phyloP scores from a whole-genome alignment of 2,329 filamentous ascomycete species.

The Grosmannia serpens region DNA sequence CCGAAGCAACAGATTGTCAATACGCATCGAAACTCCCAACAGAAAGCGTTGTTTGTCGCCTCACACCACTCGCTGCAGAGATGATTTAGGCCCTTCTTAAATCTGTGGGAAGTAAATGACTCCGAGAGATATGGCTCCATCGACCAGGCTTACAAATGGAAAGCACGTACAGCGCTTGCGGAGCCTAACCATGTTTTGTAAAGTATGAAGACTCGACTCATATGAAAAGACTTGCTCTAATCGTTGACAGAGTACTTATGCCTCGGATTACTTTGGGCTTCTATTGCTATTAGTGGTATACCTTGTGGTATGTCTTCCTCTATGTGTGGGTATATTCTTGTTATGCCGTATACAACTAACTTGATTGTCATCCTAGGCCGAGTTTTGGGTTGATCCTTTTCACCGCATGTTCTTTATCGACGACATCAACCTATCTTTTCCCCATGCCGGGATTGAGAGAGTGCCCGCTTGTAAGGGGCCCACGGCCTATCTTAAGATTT shows the following conservation, averaged over 20 bases:
- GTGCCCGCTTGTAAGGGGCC: slow-evolving; percentile 59
- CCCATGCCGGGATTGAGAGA: slow-evolving; percentile 72
- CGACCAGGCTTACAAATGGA: not conserved
- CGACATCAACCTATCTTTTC: slow-evolving; percentile 74
- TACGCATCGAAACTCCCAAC: no score
- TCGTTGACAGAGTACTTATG: slow-evolving; percentile 59
- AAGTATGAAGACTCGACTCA: slow-evolving; percentile 21
- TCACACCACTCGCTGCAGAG: not conserved
- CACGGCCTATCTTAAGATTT: no score
- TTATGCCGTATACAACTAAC: not conserved
- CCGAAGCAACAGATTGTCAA: not conserved
- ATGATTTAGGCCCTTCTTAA: slow-evolving; percentile 28
- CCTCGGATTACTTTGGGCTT: slow-evolving; percentile 78
- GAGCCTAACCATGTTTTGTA: slow-evolving; percentile 33
- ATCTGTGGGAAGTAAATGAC: slow-evolving; percentile 30
- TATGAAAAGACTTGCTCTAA: not conserved
- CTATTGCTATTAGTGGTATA: slow-evolving; percentile 57
- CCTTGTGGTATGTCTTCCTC: slow-evolving; percentile 34
- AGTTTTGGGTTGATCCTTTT: slow-evolving; percentile 68
- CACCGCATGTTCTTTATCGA: slow-evolving; percentile 90
- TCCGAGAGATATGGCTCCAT: slow-evolving; percentile 28
- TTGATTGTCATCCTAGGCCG: slow-evolving; percentile 33
- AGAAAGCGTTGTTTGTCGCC: no score
- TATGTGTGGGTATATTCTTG: no score
- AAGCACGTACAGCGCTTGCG: slow-evolving; percentile 14